Conservation (phyloP, 768 basidiomycete species). For the Russula sp. region DNA sequence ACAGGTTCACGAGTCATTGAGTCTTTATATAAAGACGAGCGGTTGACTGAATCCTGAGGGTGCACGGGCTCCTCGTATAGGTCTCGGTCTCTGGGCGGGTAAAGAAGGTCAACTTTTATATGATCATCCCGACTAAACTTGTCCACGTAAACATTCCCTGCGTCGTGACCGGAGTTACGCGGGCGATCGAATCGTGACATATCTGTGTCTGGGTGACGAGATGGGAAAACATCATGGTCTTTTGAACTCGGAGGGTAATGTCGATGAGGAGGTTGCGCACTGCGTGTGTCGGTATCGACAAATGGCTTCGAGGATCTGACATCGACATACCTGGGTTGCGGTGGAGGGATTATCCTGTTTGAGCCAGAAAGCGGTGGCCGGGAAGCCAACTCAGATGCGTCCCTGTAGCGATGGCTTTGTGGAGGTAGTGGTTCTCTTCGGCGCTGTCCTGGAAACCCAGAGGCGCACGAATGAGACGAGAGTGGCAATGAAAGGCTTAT, state of each 20-base stretch:
- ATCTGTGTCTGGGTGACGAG: conserved; percentile 4
- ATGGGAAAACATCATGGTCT: background rate
- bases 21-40: conserved; percentile 3
- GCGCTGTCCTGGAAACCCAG: conserved; percentile 19
- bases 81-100: conserved; percentile 9
- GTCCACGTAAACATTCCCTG: conserved; percentile 1
- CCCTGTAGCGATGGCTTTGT: conserved; percentile 20
- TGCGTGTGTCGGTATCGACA: background rate
- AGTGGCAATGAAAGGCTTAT: conserved; percentile 2
- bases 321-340: conserved; percentile 12
- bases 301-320: background rate
- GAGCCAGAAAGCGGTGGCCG: conserved; percentile 5
- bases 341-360: conserved; percentile 4
- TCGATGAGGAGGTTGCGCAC: conserved; percentile 13
- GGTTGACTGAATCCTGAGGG: background rate
- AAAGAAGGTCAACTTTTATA: conserved; percentile 17
- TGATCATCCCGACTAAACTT: conserved; percentile 15
- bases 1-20: background rate
- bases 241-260: conserved; percentile 2
- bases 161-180: conserved; percentile 2
- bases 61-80: conserved; percentile 4
- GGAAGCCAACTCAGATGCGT: conserved; percentile 2
- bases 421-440: conserved; percentile 18
- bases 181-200: background rate
- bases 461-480: conserved; percentile 8